phyloP scores from a whole-genome alignment of 2,329 filamentous ascomycete species.

The Podosphaera fusca region DNA sequence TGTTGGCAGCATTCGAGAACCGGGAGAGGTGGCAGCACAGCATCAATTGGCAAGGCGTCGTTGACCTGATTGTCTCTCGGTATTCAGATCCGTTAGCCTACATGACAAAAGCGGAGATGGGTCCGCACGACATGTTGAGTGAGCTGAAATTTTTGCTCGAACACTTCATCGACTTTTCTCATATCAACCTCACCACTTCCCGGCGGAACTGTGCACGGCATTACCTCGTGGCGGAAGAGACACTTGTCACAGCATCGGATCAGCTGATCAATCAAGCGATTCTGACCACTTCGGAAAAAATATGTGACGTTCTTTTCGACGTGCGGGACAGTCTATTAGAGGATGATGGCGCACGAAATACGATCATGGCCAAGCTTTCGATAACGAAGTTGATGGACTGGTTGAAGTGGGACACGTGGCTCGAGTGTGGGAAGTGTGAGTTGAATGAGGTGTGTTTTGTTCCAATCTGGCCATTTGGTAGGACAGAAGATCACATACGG shows the following conservation, averaged over 20 bases:
- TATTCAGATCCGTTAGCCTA: slow-evolving; percentile 31
- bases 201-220: slow-evolving; percentile 22
- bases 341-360: too few relatives aligned
- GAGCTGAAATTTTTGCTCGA: slow-evolving; percentile 20
- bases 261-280: too few relatives aligned
- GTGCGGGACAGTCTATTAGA: too few relatives aligned
- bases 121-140: slow-evolving; percentile 14
- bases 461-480: slow-evolving; percentile 39
- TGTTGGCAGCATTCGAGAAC: slow-evolving; percentile 20
- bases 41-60: slow-evolving; percentile 36
- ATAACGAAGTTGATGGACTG: slow-evolving; percentile 1
- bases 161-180: slow-evolving; percentile 22
- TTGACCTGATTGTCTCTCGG: slow-evolving; percentile 40
- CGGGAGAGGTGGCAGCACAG: slow-evolving; percentile 3
- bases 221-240: slow-evolving; percentile 12
- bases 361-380: background rate
- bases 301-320: too few relatives aligned
- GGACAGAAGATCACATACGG: slow-evolving; percentile 26
- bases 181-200: slow-evolving; percentile 19
- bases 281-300: too few relatives aligned
- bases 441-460: slow-evolving; percentile 32
- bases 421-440: slow-evolving; percentile 27
- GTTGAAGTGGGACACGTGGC: slow-evolving; percentile 32
- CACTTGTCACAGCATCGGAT: too few relatives aligned
- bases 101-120: slow-evolving; percentile 6